Base-by-base conservation (phyloP, 768 basidiomycete species). In the Rhodotorula kratochvilovae region DNA sequence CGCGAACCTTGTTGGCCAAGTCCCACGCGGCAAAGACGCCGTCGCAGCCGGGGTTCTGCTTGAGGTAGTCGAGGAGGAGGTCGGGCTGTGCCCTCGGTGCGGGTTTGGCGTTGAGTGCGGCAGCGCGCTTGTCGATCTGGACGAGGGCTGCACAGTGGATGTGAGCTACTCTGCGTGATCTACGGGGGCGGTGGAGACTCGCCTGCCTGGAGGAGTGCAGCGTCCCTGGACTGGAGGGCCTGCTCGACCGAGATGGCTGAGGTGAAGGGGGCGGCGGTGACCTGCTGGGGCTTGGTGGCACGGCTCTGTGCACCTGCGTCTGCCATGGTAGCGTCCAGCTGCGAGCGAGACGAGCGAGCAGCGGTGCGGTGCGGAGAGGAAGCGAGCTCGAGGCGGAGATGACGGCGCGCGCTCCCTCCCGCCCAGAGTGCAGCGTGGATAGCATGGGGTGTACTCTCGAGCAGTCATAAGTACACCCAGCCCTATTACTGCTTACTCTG, bases 21-120 rank as follows among this genome's bases (percentile, higher is more conserved):
- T 75, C 71, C 74, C 70, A 71, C 15, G 71, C 70, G 7, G 48
- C 45, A 35, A 75, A 75, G 46, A 75, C 62, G 29, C 71, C 70
- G 7, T 75, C 67, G 35, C 61, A 61, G 8, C 46, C 50, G 3
- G 74, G 70, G 43, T 72, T 42, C 33, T 63, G 60, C 58, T 62
- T 54, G 36, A 75, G 51, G 50, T 75, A 75, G 45, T 75, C 67
- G 53, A 71, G 61, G 53, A 75, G 31, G n/a, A 71, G 58, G 53
- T 71, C 74, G 19, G 74, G 53, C 10, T 29, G 25, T 1, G 48
- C 61, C 11, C 67, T 21, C 23, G 67, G 70, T 1, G 65, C 67
- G 2, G 63, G 59, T 50, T 72, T 72, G 5, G 64, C 68, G 31
- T 54, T 50, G 53, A 75, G 55, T 11, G 67, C 71, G 1, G 36